A percentile compares a stretch with the other conserved stretches of the same genome.
These are phyloP conservation scores for Talaromyces sp. DNA, from an alignment of 2,329 filamentous ascomycete genomes.

Conservation along the genomic window DNA sequence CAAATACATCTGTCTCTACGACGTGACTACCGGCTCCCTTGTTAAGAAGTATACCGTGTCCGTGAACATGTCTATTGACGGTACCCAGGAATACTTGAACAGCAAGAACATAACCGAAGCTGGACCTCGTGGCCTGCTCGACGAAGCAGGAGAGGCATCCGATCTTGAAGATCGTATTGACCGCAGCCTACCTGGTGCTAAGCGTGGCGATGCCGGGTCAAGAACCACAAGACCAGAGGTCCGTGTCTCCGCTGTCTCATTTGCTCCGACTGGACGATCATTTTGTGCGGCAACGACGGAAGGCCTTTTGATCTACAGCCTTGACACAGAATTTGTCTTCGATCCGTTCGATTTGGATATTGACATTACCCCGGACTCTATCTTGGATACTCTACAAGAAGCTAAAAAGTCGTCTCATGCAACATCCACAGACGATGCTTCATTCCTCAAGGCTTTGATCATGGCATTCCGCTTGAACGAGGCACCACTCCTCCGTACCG, in stretches of 20 bases:
- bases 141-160: constrained; percentile 82
- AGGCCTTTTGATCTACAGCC: constrained; percentile 86
- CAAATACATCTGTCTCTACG: constrained; percentile 98
- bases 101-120: constrained; percentile 88
- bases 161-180: constrained; percentile 84
- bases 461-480: constrained; percentile 98
- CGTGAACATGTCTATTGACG: constrained; percentile 90
- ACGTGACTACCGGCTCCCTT: constrained; percentile 85
- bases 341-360: constrained; percentile 96
- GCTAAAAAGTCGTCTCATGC: constrained; percentile 44
- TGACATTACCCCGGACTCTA: constrained; percentile 83
- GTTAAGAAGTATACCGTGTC: constrained; percentile 95
- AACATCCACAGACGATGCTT: constrained; percentile 63
- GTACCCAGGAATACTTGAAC: constrained; percentile 95
- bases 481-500: constrained; percentile 71
- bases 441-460: constrained; percentile 82
- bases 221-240: constrained; percentile 77
- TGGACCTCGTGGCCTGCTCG: constrained; percentile 77
- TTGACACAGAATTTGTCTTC: constrained; percentile 80
- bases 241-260: constrained; percentile 77
- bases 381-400: constrained; percentile 65
- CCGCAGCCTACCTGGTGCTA: constrained; percentile 75
- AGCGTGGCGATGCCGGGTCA: constrained; percentile 78
- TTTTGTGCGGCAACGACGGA: constrained; percentile 97
- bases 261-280: constrained; percentile 80